Percentiles rank a stretch among this genome's conserved stretches.
Evolutionary conservation across 2,329 filamentous ascomycete genomes (phyloP).

Genomic region (Ophioceras dolichostomum): DNA sequence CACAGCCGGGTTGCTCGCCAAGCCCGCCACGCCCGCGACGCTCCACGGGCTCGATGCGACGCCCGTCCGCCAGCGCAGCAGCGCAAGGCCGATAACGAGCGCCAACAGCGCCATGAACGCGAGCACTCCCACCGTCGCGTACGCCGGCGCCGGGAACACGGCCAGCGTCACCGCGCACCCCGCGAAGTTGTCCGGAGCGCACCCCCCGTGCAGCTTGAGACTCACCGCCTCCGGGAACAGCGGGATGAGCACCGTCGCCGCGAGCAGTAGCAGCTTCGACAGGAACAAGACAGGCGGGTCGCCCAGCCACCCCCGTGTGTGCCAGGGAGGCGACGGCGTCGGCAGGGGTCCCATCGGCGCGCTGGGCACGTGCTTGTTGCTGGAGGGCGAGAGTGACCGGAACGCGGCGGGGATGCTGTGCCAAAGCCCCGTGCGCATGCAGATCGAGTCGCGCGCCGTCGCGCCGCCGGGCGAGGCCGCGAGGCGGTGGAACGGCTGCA

Average conservation of each 20-base stretch:
- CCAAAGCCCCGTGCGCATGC: conserved; percentile 12
- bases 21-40: conserved; percentile 17
- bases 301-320: neutral
- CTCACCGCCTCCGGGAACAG: conserved; percentile 16
- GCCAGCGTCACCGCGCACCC: conserved; percentile 18
- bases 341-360: neutral
- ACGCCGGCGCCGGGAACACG: conserved; percentile 12
- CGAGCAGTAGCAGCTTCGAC: conserved; percentile 1
- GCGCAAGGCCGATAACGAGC: conserved; percentile 11
- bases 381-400: neutral
- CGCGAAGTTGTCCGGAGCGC: conserved; percentile 10
- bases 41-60: conserved; percentile 22
- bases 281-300: conserved; percentile 2
- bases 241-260: conserved; percentile 12
- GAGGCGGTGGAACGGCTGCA: conserved; percentile 26
- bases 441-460: conserved; percentile 17
- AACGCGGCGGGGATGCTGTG: conserved; percentile 6
- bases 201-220: conserved; percentile 16
- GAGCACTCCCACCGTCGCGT: conserved; percentile 14
- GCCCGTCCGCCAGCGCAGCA: conserved; percentile 17
- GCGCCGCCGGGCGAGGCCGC: conserved; percentile 16
- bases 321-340: too few relatives aligned
- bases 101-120: conserved; percentile 15
- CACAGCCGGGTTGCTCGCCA: conserved; percentile 12
- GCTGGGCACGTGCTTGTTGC: neutral